These are phyloP conservation scores for Trichoderma virens DNA, from an alignment of 495 filamentous ascomycete species.

Conservation along the genomic window DNA sequence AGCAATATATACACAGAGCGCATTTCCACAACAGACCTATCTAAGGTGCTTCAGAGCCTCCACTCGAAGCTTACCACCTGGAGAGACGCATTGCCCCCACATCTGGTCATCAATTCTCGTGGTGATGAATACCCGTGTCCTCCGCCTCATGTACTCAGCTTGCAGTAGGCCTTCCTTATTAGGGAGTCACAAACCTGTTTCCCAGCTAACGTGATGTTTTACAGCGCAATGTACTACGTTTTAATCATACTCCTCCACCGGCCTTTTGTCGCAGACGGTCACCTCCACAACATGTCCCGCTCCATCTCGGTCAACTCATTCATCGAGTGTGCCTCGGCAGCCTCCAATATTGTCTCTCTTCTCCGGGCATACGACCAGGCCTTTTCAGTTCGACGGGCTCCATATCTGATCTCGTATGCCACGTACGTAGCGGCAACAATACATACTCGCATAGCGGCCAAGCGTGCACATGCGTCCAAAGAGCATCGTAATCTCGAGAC, in stretches of 20 bases:
- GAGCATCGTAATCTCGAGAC: not conserved
- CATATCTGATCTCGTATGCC: not conserved
- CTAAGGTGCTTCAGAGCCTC: not conserved
- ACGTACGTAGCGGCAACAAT: not conserved
- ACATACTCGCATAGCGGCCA: not conserved
- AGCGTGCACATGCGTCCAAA: not conserved
- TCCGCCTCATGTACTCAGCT: not conserved
- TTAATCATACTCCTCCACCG: conserved; percentile 20
- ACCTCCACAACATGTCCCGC: not conserved
- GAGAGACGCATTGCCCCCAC: not conserved
- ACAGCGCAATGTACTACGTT: conserved; percentile 17
- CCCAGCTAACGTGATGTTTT: not conserved
- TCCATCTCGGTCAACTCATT: not conserved
- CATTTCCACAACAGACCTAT: conserved; percentile 16
- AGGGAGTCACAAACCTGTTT: not conserved
- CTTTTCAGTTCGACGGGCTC: not conserved
- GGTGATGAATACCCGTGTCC: not conserved
- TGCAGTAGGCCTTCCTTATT: too few relatives aligned
- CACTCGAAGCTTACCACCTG: conserved; percentile 2
- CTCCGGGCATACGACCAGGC: not conserved
- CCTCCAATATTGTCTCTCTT: not conserved
- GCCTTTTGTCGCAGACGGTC: conserved; percentile 17
- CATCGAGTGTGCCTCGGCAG: not conserved
- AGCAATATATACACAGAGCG: conserved; percentile 20
- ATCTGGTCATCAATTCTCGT: not conserved